A percentile compares a stretch with the other conserved stretches of the same genome.
phyloP scores from a whole-genome alignment of 2,329 filamentous ascomycete species.

The Botrytis cinerea region DNA sequence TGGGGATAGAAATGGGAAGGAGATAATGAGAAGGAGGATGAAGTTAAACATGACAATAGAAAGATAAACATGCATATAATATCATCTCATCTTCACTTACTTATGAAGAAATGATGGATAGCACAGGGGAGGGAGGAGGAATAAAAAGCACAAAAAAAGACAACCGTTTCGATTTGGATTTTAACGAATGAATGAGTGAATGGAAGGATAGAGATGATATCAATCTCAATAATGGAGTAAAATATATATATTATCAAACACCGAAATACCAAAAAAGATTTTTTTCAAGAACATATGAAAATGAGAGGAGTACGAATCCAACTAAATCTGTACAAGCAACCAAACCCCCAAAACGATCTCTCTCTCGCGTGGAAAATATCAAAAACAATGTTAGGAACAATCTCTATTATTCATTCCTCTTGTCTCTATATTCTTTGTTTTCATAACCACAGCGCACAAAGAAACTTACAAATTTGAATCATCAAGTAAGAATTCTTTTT shows the following conservation, averaged over 20 bases:
- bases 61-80: rapidly evolving
- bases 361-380: background rate
- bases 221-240: background rate
- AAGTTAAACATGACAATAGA: background rate
- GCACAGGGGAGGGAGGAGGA: background rate
- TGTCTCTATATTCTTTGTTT: background rate
- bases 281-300: too few species aligned
- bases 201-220: background rate
- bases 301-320: background rate
- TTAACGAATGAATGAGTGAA: background rate
- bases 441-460: background rate
- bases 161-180: background rate
- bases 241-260: background rate
- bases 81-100: rapidly evolving
- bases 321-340: background rate
- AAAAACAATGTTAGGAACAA: background rate
- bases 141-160: background rate
- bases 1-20: background rate
- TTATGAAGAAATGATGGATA: background rate
- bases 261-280: too few species aligned
- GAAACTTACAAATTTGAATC: background rate
- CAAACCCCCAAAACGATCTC: background rate
- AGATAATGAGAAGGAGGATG: too few species aligned
- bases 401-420: background rate
- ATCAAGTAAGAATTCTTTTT: background rate